Evolutionary conservation across 2,329 filamentous ascomycete species (phyloP).

Genomic region (Elsinoe ampelina): DNA sequence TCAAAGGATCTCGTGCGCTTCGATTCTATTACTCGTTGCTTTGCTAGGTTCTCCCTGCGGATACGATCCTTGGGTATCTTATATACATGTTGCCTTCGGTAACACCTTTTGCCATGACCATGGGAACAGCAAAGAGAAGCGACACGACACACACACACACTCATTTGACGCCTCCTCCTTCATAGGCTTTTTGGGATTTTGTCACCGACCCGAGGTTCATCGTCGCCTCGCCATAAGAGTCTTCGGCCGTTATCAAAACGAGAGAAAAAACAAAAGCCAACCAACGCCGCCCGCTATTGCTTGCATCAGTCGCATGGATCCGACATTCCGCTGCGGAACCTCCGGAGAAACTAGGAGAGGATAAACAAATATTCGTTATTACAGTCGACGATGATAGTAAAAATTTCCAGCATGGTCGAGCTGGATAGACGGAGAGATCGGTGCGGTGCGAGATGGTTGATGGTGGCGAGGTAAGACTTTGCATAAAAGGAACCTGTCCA

Average conservation of each 20-base stretch:
- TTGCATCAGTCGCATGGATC: conserved; percentile 30
- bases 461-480: neutral
- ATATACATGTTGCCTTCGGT: neutral
- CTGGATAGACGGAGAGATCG: neutral
- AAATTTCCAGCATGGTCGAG: neutral
- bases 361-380: neutral
- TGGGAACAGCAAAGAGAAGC: neutral
- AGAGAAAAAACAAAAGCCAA: neutral
- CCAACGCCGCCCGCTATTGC: conserved; percentile 4
- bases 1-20: neutral
- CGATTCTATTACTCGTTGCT: conserved; percentile 1
- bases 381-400: neutral
- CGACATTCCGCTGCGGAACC: neutral
- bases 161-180: neutral
- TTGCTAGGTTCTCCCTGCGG: neutral
- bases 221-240: neutral
- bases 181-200: neutral
- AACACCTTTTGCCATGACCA: neutral
- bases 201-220: neutral
- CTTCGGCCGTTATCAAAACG: neutral
- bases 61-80: conserved; percentile 2
- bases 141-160: neutral
- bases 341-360: neutral
- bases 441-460: neutral
- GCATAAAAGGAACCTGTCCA: neutral